phyloP scores from a whole-genome alignment of 2,329 filamentous ascomycete genomes.

The Hirsutella minnesotensis region DNA sequence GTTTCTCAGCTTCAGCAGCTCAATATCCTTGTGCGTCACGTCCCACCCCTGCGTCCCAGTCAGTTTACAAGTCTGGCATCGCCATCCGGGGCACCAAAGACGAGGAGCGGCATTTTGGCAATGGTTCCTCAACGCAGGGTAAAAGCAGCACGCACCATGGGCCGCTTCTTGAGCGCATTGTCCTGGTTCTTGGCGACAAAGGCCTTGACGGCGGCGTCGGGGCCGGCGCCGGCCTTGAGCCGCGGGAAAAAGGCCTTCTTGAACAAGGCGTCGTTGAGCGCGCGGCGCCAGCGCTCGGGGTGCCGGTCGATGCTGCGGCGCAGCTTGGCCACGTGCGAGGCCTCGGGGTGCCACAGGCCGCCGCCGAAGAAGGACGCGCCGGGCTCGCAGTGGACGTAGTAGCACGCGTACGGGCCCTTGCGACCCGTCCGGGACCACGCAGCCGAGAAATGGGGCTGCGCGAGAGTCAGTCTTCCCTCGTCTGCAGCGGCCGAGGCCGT shows the following conservation, averaged over 20 bases:
- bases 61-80: neutral
- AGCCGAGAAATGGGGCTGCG: slow-evolving; percentile 62
- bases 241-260: slow-evolving; percentile 51
- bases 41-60: slow-evolving; percentile 51
- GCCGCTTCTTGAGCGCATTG: slow-evolving; percentile 72
- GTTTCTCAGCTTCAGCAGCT: slow-evolving; percentile 66
- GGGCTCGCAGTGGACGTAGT: slow-evolving; percentile 78
- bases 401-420: slow-evolving; percentile 79
- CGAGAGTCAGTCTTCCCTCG: neutral
- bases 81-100: neutral
- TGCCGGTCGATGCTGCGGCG: slow-evolving; percentile 65
- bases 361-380: slow-evolving; percentile 62
- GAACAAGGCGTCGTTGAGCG: slow-evolving; percentile 50
- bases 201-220: slow-evolving; percentile 49
- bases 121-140: no score
- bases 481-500: no score
- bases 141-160: slow-evolving; percentile 70
- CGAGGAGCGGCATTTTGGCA: no score
- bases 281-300: slow-evolving; percentile 55
- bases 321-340: slow-evolving; percentile 50
- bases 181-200: slow-evolving; percentile 61
- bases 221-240: slow-evolving; percentile 15
- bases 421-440: slow-evolving; percentile 80
- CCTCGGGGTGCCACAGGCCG: slow-evolving; percentile 71
- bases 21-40: slow-evolving; percentile 65